These are phyloP conservation scores for Inga oerstediana DNA, from an alignment of 306 rosid genomes.

Conservation along the genomic window DNA sequence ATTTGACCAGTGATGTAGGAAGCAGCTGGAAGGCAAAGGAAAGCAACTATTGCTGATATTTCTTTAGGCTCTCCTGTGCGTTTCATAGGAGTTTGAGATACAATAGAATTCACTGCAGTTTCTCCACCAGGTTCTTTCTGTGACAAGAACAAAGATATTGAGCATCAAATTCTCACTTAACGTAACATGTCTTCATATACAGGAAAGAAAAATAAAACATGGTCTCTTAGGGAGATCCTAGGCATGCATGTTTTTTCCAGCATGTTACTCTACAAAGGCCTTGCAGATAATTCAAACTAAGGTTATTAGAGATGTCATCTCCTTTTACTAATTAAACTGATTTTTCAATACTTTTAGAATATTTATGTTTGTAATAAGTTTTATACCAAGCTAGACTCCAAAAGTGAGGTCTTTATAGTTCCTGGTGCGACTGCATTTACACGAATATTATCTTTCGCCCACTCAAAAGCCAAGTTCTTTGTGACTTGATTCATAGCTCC, in stretches of 20 bases:
- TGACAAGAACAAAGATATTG: background rate
- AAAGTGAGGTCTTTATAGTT: constrained; percentile 26
- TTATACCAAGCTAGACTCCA: background rate
- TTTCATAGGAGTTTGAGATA: background rate
- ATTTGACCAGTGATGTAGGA: background rate
- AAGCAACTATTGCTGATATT: background rate
- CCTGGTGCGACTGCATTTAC: constrained; percentile 65
- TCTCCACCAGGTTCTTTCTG: background rate
- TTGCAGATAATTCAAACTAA: background rate
- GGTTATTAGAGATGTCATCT: background rate
- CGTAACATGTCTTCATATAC: background rate
- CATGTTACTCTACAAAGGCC: no score
- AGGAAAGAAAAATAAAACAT: background rate
- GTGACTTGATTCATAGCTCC: constrained; percentile 58
- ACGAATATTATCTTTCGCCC: constrained; percentile 72
- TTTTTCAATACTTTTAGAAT: background rate
- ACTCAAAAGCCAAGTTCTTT: constrained; percentile 67
- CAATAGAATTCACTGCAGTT: background rate
- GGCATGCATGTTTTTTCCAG: no score
- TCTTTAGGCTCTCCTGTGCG: background rate
- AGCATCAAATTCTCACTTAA: background rate
- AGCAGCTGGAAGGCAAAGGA: constrained; percentile 9
- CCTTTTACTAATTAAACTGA: background rate
- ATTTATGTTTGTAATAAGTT: background rate
- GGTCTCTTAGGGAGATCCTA: no score